These are phyloP conservation scores for Wickerhamiella australiensis DNA, from an alignment of 805 yeast species.

Conservation along the genomic window DNA sequence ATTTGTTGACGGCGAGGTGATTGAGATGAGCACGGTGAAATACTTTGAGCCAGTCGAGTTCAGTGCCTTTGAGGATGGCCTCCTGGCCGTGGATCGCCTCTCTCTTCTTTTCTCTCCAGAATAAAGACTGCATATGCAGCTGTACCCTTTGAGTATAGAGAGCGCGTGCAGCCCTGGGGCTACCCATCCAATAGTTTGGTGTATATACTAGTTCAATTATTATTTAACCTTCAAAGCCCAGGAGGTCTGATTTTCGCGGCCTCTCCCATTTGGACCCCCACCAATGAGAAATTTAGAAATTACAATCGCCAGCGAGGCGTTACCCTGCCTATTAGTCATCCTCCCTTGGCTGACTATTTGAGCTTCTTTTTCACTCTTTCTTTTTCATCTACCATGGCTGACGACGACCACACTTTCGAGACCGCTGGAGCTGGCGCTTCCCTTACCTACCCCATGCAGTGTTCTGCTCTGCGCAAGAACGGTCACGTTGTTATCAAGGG, in stretches of 20 bases:
- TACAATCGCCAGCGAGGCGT: not conserved
- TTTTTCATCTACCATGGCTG: conserved; percentile 26
- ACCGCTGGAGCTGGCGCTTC: conserved; percentile 95
- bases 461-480: conserved; percentile 99
- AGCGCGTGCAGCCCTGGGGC: no score
- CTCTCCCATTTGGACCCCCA: not conserved
- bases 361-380: conserved; percentile 4
- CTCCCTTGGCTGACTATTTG: conserved; percentile 6
- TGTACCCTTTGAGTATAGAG: no score
- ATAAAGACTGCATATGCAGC: not conserved
- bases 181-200: no score
- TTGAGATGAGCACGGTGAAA: conserved; percentile 2
- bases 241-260: no score
- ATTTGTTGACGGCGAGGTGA: not conserved
- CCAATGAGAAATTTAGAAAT: not conserved
- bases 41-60: conserved; percentile 11
- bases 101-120: not conserved
- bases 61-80: not conserved
- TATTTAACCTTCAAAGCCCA: no score
- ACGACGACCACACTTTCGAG: conserved; percentile 71
- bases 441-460: conserved; percentile 95
- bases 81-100: not conserved
- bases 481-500: conserved; percentile 98
- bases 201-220: no score
- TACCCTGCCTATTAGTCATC: conserved; percentile 10